Evolutionary conservation across 805 yeast genomes (phyloP), one percentile per base, ranked within the genome.

Genomic region (Hanseniaspora jakobsenii): DNA sequence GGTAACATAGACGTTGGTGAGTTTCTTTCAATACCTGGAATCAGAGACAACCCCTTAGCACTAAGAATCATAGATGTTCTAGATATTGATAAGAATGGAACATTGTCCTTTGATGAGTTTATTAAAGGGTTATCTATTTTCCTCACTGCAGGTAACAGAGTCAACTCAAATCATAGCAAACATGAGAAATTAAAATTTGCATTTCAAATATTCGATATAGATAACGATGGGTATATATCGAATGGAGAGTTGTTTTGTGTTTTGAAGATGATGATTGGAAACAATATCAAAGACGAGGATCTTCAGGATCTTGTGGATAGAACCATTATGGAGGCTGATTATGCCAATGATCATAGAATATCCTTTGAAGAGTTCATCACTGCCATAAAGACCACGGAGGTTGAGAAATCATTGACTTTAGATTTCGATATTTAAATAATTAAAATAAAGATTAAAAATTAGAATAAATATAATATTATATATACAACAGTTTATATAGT

Each of bases 261-360:
- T 32, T 67, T 91, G 65, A 83, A 91, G 62, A 82, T 84, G 75
- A 91, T 91, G 98, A 98, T 93, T 22, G 98, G 97, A 1, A 79
- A 77, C 53, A 86, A 91, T 56, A 64, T 93, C 47, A 80, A 77
- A 50, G 94, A 83, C 48, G 76, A 75, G 22, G 95, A 91, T 55
- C 69, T 91, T 46, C 99, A 91, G 60, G 97, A 93, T 62, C 75
- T 91, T 43, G 96, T 89, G n/a, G 97, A 91, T 60, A 78, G 93
- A 61, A 86, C 98, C 0, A 86, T 93, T 51, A 75, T 85, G 77
- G 96, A 89, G 59, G 87, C 85, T 41, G 97, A 87, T 56, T 55
- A 60, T 23, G 95, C 87, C 54, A 87, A 89, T 2, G 95, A 86
- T 56, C 94, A 95, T 1, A 75, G 72, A 53, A 65, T 91, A 49